Conservation (phyloP, 495 filamentous ascomycete species). For the Penicillium odoratum region DNA sequence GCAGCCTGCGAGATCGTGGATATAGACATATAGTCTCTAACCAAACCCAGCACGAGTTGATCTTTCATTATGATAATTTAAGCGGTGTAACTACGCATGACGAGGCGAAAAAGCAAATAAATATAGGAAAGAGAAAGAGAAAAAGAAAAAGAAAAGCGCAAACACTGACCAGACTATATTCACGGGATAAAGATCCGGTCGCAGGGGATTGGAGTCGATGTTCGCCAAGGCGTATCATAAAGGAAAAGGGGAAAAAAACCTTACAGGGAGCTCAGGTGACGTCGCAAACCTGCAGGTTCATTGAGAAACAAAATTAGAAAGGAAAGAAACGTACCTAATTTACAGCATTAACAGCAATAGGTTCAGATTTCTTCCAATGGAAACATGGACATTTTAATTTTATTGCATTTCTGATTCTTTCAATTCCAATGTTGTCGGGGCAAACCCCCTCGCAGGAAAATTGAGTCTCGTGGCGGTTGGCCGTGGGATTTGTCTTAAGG, state of each 20-base stretch:
- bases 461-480: neutral
- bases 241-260: neutral
- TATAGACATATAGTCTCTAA: neutral
- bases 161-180: neutral
- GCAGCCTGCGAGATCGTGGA: neutral
- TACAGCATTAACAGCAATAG: too few species aligned
- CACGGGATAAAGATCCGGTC: neutral
- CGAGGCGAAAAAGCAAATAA: neutral
- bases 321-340: neutral
- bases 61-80: neutral
- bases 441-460: too few species aligned
- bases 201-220: neutral
- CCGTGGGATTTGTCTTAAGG: constrained; percentile 5
- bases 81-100: neutral
- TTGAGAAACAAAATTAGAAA: neutral
- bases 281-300: neutral
- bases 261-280: neutral
- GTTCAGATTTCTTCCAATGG: too few species aligned
- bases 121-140: neutral
- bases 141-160: neutral
- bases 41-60: neutral
- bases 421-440: too few species aligned
- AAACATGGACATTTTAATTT: too few species aligned
- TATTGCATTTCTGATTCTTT: too few species aligned
- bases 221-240: neutral